Evolutionary conservation across 1,284 basidiomycete species (phyloP).

Genomic region (Pseudozyma tsukubaensis): DNA sequence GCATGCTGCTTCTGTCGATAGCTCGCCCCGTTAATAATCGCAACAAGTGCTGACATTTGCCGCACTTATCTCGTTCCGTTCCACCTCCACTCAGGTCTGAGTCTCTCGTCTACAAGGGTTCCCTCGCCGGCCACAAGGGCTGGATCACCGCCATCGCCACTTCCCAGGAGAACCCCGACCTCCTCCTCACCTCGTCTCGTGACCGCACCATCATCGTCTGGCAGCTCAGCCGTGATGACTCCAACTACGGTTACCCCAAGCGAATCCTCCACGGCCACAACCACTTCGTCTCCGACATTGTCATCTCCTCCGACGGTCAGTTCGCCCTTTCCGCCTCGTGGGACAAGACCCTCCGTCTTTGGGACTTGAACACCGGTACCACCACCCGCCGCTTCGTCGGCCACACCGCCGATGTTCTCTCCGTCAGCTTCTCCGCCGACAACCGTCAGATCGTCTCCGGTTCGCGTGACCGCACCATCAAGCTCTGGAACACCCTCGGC

Average conservation of each 20-base stretch:
- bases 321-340: slow-evolving; percentile 99
- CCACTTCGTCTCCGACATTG: slow-evolving; percentile 99
- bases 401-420: slow-evolving; percentile 96
- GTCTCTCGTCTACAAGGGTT: slow-evolving; percentile 68
- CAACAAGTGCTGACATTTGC: slow-evolving; percentile 13
- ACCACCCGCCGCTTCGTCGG: slow-evolving; percentile 84
- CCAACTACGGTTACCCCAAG: slow-evolving; percentile 73
- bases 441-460: slow-evolving; percentile 92
- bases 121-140: slow-evolving; percentile 92
- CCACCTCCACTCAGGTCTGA: slow-evolving; percentile 40
- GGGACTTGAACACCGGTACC: slow-evolving; percentile 74
- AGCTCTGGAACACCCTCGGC: slow-evolving; percentile 99
- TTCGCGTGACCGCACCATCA: slow-evolving; percentile 94
- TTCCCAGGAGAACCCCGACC: slow-evolving; percentile 94
- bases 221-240: slow-evolving; percentile 95
- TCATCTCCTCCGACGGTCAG: slow-evolving; percentile 89
- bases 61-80: not conserved
- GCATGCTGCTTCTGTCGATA: slow-evolving; percentile 3
- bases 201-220: slow-evolving; percentile 99
- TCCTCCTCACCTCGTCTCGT: slow-evolving; percentile 95
- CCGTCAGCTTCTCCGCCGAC: slow-evolving; percentile 70
- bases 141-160: slow-evolving; percentile 93
- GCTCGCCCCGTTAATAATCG: not conserved
- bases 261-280: slow-evolving; percentile 98
- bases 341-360: slow-evolving; percentile 99